A percentile compares a stretch with the other conserved stretches of the same genome.
Evolutionary conservation across 1,139 yeast species (phyloP).

Genomic region (Taphrina populina): DNA sequence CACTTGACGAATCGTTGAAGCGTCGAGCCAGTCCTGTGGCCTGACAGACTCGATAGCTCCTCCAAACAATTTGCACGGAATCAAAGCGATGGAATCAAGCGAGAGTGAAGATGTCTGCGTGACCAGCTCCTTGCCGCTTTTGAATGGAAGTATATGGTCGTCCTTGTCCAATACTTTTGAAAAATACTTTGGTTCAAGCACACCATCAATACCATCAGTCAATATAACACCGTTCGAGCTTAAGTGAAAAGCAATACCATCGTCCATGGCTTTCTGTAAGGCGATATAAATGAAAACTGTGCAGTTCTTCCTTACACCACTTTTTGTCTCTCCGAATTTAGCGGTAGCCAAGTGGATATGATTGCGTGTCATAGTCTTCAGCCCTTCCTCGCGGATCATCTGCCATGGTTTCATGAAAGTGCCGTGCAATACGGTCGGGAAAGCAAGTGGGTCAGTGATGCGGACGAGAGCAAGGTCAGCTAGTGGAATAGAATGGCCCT

Average conservation of each 20-base stretch:
- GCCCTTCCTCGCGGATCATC: slow-evolving; percentile 53
- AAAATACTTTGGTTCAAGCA: slow-evolving; percentile 53
- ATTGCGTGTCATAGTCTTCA: slow-evolving; percentile 68
- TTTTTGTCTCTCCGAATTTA: slow-evolving; percentile 50
- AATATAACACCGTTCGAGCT: slow-evolving; percentile 76
- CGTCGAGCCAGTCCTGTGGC: slow-evolving; percentile 40
- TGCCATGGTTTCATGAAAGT: slow-evolving; percentile 58
- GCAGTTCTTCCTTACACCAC: slow-evolving; percentile 70
- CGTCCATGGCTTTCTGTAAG: slow-evolving; percentile 50
- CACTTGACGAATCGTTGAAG: slow-evolving; percentile 39
- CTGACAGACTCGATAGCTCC: slow-evolving; percentile 38
- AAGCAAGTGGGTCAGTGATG: slow-evolving; percentile 32
- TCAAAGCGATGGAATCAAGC: not conserved
- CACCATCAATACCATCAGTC: slow-evolving; percentile 60
- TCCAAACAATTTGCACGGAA: slow-evolving; percentile 36
- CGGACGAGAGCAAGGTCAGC: slow-evolving; percentile 50
- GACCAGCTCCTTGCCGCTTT: not conserved
- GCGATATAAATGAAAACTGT: slow-evolving; percentile 65
- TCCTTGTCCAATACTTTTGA: slow-evolving; percentile 42
- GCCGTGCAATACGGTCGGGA: slow-evolving; percentile 66
- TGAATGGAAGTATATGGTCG: not conserved
- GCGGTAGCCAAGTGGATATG: slow-evolving; percentile 79
- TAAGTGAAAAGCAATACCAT: slow-evolving; percentile 58
- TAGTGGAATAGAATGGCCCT: slow-evolving; percentile 73
- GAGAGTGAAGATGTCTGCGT: not conserved